phyloP scores from a whole-genome alignment of 2,329 filamentous ascomycete species.

The Cercospora sp. region DNA sequence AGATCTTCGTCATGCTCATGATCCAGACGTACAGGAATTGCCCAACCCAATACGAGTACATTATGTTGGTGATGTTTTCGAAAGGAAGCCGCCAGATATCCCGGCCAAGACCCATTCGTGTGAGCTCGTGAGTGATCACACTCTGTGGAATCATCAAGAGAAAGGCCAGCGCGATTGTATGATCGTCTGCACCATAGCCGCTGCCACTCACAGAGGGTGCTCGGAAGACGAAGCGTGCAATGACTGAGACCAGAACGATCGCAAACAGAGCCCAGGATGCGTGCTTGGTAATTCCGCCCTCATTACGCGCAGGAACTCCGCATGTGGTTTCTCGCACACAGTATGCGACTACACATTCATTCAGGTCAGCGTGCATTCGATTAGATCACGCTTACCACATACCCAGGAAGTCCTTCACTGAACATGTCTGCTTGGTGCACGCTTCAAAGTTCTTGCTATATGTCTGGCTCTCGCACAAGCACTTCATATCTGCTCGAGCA shows the following conservation, averaged over 20 bases:
- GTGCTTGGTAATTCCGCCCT: conserved; percentile 2
- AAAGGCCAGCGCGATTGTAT: conserved; percentile 10
- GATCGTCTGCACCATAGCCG: conserved; percentile 14
- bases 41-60: conserved; percentile 17
- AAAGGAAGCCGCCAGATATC: conserved; percentile 15
- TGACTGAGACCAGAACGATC: background rate
- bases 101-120: conserved; percentile 8
- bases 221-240: conserved; percentile 14
- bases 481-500: conserved; percentile 16
- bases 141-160: conserved; percentile 5
- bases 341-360: background rate
- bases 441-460: conserved; percentile 3
- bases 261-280: conserved; percentile 7
- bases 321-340: conserved; percentile 8
- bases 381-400: background rate
- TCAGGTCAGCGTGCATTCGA: background rate
- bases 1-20: conserved; percentile 17
- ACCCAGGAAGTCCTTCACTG: conserved; percentile 13
- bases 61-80: conserved; percentile 12
- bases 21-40: conserved; percentile 18
- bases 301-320: conserved; percentile 2
- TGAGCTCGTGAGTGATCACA: conserved; percentile 4
- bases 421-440: conserved; percentile 13
- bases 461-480: conserved; percentile 6
- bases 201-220: conserved; percentile 6